Evolutionary conservation across 2,329 filamentous ascomycete genomes (phyloP), one percentile per base, ranked within the genome.

Genomic region (Xylaria arbuscula): DNA sequence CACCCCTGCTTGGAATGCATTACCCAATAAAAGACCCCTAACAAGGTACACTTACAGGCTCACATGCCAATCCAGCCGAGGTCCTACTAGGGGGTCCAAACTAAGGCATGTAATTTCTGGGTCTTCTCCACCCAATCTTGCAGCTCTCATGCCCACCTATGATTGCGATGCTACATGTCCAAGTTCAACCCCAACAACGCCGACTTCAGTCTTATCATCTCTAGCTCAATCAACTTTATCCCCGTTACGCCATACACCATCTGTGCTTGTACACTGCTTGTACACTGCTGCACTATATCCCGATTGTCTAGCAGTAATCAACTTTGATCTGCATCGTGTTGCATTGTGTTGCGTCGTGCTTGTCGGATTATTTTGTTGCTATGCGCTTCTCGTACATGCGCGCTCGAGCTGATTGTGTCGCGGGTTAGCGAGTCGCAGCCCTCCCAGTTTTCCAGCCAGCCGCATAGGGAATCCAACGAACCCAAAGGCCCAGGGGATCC

Each of bases 101-200:
- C 42, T 32, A 47, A 36, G 34, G 55, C 55, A 55, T 53, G 54
- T 67, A 55, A 67, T 60, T 56, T 51, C 62, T 62, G 51, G 55
- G 64, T 56, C 13, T 24, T 19, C 42, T 22, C 64, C 51, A 60
- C 54, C 45, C 59, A 59, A 70, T 70, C 68, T 66, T 40, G 36
- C 54, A 62, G 66, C 68, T 56, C 63, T 70, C 66, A 68, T 68
- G 65, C 65, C n/a, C 38, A 11, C 47, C 58, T 22, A 10, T 51
- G 11, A 6, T 42, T 42, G 15, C 17, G 40, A 42, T 17, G 40
- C 22, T 48, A 8, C 28, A 54, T 53, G 10, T 22, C 9, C 22
- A 24, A 48, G n/a, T 3, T 34, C 17, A 48, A 55, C 28, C 19
- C 48, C 55, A 32, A 10, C 32, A 48, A n/a, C 34, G 17, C 36